These are phyloP conservation scores for Salix koriyanagi DNA, from an alignment of 345 rosid genomes.

Conservation along the genomic window DNA sequence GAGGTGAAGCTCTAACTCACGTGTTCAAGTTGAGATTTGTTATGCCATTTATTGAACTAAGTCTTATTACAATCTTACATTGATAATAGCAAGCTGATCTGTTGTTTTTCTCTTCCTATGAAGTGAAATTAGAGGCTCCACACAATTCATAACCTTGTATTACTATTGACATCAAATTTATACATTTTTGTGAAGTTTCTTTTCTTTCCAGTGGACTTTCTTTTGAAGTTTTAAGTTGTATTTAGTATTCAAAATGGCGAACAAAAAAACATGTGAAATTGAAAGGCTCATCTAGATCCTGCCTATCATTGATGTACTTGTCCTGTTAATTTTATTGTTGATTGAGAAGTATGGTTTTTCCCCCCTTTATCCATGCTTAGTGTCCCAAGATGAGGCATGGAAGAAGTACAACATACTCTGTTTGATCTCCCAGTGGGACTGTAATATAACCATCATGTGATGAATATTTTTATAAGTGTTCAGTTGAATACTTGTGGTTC, in stretches of 20 bases:
- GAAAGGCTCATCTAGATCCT: too few relatives aligned
- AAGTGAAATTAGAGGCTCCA: neutral
- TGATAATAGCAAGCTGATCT: neutral
- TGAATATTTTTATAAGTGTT: too few relatives aligned
- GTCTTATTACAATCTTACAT: neutral
- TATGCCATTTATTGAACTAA: neutral
- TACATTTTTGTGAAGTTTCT: neutral
- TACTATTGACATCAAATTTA: neutral
- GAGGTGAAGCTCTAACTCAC: conserved; percentile 39
- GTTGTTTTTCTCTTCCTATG: neutral
- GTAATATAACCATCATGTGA: too few relatives aligned
- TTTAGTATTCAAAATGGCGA: neutral
- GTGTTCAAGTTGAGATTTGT: neutral
- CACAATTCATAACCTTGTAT: neutral
- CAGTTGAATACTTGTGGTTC: too few relatives aligned
- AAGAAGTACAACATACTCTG: too few relatives aligned
- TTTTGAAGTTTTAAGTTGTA: neutral
- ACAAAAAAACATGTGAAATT: too few relatives aligned
- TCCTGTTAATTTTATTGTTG: too few relatives aligned
- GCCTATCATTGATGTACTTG: too few relatives aligned
- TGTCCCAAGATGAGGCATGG: too few relatives aligned
- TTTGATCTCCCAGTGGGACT: too few relatives aligned
- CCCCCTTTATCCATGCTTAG: too few relatives aligned
- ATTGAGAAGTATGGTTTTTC: too few relatives aligned
- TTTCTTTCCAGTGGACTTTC: neutral